Conservation (phyloP, 257 asterid genomes). For the Solanum raphanifolium region DNA sequence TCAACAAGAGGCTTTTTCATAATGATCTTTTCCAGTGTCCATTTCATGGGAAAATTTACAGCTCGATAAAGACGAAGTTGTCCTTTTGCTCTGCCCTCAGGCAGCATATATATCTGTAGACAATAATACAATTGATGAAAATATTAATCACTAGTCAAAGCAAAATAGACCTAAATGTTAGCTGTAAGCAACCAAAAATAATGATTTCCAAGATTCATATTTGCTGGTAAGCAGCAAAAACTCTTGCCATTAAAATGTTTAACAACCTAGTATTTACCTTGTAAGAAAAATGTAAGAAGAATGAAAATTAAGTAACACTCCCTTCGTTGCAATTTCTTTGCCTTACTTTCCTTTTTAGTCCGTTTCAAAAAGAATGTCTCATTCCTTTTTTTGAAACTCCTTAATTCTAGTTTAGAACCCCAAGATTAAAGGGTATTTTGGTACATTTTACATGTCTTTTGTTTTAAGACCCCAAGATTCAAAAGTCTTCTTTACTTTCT, state of each 20-base stretch:
- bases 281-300: not conserved
- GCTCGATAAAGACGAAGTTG: conserved; percentile 94
- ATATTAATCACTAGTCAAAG: not conserved
- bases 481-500: not conserved
- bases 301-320: not conserved
- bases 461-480: not conserved
- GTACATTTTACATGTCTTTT: not conserved
- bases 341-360: not conserved
- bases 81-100: conserved; percentile 78
- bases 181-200: not conserved
- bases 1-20: conserved; percentile 75
- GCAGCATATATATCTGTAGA: conserved; percentile 87
- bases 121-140: not conserved
- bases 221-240: not conserved
- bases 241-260: not conserved
- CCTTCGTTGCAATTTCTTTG: not conserved
- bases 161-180: not conserved
- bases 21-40: conserved; percentile 54
- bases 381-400: not conserved
- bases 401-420: not conserved
- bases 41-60: conserved; percentile 59
- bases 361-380: not conserved
- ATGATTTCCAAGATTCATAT: not conserved
- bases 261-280: not conserved
- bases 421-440: not conserved